Conservation (phyloP, 768 basidiomycete species). For the Steccherinum ochraceum region DNA sequence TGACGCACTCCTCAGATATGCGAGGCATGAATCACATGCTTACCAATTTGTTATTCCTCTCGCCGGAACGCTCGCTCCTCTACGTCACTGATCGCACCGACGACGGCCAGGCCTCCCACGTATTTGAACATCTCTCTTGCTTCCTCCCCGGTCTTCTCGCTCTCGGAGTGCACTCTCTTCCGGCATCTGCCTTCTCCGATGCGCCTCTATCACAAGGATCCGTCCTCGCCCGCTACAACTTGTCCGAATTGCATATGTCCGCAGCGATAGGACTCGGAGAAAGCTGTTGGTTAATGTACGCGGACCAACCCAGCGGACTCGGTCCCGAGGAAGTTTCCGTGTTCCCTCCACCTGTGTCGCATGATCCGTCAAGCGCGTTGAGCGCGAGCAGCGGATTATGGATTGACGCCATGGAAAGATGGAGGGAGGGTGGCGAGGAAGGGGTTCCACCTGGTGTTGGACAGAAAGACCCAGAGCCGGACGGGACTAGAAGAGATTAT, state of each 20-base stretch:
- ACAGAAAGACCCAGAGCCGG: slow-evolving; percentile 34
- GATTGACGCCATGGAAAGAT: slow-evolving; percentile 43
- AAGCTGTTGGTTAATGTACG: slow-evolving; percentile 66
- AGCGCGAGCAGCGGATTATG: slow-evolving; percentile 31
- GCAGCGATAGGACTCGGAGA: slow-evolving; percentile 71
- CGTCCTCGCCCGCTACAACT: slow-evolving; percentile 38
- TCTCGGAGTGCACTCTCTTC: slow-evolving; percentile 56
- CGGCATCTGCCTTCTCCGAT: slow-evolving; percentile 39
- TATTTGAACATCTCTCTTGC: slow-evolving; percentile 75
- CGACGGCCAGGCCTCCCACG: slow-evolving; percentile 32
- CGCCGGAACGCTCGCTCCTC: slow-evolving; percentile 56
- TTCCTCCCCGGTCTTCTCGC: slow-evolving; percentile 75
- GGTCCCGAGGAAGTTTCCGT: slow-evolving; percentile 57
- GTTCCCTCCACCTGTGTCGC: not conserved
- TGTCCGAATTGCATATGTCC: slow-evolving; percentile 66
- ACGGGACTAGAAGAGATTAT: slow-evolving; percentile 42
- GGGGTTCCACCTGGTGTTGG: slow-evolving; percentile 47
- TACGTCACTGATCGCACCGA: slow-evolving; percentile 54
- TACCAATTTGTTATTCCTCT: slow-evolving; percentile 59
- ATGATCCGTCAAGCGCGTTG: no score
- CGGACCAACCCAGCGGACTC: slow-evolving; percentile 62
- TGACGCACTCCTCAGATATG: slow-evolving; percentile 37
- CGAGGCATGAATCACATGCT: slow-evolving; percentile 56
- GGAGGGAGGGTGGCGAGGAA: slow-evolving; percentile 40
- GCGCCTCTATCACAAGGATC: slow-evolving; percentile 21